Conservation (phyloP, 176 grass and related monocot genomes). For the Typha latifolia region DNA sequence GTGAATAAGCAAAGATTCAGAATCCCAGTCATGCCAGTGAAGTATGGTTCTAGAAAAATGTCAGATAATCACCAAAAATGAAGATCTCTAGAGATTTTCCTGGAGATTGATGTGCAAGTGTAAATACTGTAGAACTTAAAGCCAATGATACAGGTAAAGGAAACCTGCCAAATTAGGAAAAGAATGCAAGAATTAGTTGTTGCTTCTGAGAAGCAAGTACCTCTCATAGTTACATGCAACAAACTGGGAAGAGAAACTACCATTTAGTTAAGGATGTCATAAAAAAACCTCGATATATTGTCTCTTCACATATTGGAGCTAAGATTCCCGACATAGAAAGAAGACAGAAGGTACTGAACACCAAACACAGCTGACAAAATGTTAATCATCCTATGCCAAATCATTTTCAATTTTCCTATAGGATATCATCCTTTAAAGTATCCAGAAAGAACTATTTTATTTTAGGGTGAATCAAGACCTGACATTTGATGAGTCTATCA, state of each 20-base stretch:
- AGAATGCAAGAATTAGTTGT: too few species aligned
- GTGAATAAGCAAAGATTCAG: not conserved
- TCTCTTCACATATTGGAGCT: conserved; percentile 3
- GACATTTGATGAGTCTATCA: conserved; percentile 5
- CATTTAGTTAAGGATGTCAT: conserved; percentile 12
- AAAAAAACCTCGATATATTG: conserved; percentile 1
- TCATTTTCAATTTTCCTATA: too few species aligned
- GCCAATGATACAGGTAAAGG: not conserved
- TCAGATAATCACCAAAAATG: conserved; percentile 4
- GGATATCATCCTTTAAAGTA: too few species aligned
- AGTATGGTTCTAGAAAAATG: not conserved
- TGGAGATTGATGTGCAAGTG: conserved; percentile 8
- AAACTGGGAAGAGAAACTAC: not conserved
- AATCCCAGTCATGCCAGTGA: not conserved
- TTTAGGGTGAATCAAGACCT: not conserved
- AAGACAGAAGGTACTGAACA: not conserved
- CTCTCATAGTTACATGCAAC: too few species aligned
- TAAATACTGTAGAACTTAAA: conserved; percentile 5
- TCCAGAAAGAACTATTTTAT: too few species aligned
- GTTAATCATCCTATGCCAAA: not conserved
- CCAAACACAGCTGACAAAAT: not conserved
- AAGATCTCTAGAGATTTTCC: conserved; percentile 8
- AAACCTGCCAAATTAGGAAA: conserved; percentile 1
- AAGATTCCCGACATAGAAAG: not conserved
- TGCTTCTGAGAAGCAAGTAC: too few species aligned